Conservation (phyloP, 106 monocot species). For the Acorus calamus region DNA sequence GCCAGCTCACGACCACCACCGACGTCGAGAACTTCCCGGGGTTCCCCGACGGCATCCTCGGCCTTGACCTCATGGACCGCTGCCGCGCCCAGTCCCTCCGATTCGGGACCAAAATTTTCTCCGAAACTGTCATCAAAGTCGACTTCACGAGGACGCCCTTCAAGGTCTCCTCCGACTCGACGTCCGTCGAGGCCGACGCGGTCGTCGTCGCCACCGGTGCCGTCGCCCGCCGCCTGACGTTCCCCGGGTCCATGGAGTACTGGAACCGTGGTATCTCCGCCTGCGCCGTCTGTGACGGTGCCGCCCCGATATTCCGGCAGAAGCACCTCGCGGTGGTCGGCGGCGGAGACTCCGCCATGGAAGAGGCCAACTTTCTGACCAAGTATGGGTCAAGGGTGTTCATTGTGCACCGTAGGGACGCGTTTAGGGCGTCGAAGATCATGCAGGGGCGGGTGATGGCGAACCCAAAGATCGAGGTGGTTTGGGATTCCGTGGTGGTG, state of each 20-base stretch:
- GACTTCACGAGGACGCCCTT: conserved; percentile 67
- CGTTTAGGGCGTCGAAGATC: conserved; percentile 84
- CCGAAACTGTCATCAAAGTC: conserved; percentile 67
- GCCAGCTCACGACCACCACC: not conserved
- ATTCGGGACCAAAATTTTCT: conserved; percentile 60
- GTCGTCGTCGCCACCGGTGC: conserved; percentile 86
- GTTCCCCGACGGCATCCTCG: conserved; percentile 78
- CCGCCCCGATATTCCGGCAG: conserved; percentile 82
- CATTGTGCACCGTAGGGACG: conserved; percentile 73
- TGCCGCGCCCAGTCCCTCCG: conserved; percentile 58
- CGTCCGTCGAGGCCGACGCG: conserved; percentile 54
- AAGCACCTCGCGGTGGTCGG: conserved; percentile 68
- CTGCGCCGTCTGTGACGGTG: conserved; percentile 93
- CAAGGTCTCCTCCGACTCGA: conserved; percentile 37
- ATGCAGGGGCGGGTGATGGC: conserved; percentile 74
- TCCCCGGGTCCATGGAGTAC: conserved; percentile 49
- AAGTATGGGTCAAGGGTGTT: conserved; percentile 87
- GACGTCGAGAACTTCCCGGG: conserved; percentile 86
- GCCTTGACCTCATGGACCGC: conserved; percentile 65
- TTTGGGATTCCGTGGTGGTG: conserved; percentile 72
- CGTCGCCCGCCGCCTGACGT: conserved; percentile 72
- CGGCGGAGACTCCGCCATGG: conserved; percentile 94
- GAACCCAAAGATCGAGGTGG: conserved; percentile 82
- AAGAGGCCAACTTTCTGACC: conserved; percentile 90
- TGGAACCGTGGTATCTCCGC: conserved; percentile 92